Conservation (phyloP, 1,139 yeast genomes). For the Diutina pseudorugosa region DNA sequence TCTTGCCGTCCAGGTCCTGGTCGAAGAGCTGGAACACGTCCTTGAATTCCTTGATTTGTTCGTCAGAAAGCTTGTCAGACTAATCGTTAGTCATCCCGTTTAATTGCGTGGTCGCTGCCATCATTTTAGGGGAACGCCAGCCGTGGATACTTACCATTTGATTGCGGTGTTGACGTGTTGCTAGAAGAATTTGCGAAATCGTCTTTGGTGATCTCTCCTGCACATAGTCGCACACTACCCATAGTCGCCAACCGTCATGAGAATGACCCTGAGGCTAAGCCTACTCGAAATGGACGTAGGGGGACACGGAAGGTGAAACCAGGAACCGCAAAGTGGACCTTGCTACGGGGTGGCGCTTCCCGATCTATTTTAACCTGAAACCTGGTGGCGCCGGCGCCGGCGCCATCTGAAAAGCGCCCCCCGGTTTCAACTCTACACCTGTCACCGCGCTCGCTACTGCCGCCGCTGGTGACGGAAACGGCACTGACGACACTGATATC, state of each 20-base stretch:
- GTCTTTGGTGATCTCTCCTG: not conserved
- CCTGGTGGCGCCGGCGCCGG: too few species aligned
- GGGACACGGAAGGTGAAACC: too few species aligned
- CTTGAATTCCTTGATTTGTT: constrained; percentile 92
- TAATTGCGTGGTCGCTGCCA: too few species aligned
- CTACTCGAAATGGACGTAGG: too few species aligned
- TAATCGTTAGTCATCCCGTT: constrained; percentile 8
- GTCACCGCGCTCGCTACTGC: too few species aligned
- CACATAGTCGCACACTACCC: not conserved
- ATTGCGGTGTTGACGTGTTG: not conserved
- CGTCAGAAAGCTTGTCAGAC: constrained; percentile 88
- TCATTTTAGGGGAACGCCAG: too few species aligned
- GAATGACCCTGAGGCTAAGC: not conserved
- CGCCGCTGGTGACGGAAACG: too few species aligned
- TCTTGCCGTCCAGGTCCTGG: constrained; percentile 91
- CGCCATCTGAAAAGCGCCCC: too few species aligned
- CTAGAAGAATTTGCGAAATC: not conserved
- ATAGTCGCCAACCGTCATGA: not conserved
- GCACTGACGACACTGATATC: too few species aligned
- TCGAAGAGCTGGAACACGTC: constrained; percentile 96
- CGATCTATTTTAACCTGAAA: too few species aligned
- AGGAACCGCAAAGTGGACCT: not conserved
- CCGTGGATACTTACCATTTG: not conserved
- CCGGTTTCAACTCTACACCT: too few species aligned
- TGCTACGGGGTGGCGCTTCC: too few species aligned